These are phyloP conservation scores for Apiospora pterosperma DNA, from an alignment of 2,329 filamentous ascomycete species.

Conservation along the genomic window DNA sequence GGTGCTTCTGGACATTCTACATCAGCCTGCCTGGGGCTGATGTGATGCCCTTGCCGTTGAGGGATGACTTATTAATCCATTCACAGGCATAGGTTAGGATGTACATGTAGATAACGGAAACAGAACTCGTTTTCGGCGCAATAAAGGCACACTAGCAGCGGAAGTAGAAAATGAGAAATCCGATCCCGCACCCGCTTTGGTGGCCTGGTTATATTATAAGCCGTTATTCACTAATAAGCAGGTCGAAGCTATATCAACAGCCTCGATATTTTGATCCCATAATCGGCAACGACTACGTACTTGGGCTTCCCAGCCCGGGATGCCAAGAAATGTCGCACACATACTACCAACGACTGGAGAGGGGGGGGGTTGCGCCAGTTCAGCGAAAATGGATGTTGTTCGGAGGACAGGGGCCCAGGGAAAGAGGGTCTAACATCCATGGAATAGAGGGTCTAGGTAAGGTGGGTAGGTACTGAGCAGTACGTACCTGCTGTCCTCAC, in stretches of 20 bases:
- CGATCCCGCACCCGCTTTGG: background rate
- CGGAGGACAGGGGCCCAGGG: background rate
- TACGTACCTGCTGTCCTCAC: background rate
- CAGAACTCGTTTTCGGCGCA: background rate
- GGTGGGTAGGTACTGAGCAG: background rate
- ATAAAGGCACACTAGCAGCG: background rate
- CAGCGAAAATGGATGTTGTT: background rate
- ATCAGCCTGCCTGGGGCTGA: too few species aligned
- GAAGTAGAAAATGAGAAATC: background rate
- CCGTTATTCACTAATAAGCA: background rate
- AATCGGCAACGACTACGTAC: background rate
- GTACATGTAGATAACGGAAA: background rate
- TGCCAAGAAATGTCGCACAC: slow-evolving; percentile 1
- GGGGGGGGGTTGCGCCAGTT: background rate
- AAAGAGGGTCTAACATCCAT: background rate
- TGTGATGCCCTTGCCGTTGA: too few species aligned
- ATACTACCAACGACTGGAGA: background rate
- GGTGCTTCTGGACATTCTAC: background rate
- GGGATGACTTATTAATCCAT: background rate
- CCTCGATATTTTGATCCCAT: background rate
- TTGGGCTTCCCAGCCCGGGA: background rate
- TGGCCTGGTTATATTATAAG: background rate
- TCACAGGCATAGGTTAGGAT: background rate
- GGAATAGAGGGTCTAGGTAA: background rate
- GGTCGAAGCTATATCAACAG: background rate